Evolutionary conservation across 1,284 basidiomycete genomes (phyloP).

Genomic region (Quambalaria eucalypti): DNA sequence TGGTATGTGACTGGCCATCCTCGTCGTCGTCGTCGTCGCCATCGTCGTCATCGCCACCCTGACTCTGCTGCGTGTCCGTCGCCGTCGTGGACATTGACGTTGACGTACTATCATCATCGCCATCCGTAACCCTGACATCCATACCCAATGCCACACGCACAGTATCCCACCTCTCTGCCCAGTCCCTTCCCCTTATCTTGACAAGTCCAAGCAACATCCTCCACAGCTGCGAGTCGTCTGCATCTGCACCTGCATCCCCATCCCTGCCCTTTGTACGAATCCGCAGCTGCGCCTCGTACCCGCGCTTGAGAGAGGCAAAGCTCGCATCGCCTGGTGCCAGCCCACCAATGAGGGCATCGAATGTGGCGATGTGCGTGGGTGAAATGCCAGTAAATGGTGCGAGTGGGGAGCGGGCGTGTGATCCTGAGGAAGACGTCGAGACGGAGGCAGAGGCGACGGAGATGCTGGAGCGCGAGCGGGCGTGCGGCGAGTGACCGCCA

Average conservation of each 20-base stretch:
- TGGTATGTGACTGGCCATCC: too few relatives aligned
- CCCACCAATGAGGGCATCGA: conserved; percentile 25
- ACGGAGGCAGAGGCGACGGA: too few relatives aligned
- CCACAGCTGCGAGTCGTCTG: conserved; percentile 31
- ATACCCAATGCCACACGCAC: conserved; percentile 37
- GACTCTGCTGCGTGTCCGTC: neutral
- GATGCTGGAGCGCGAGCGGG: too few relatives aligned
- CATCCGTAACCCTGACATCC: too few relatives aligned
- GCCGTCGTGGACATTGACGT: conserved; percentile 3
- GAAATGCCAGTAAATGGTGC: too few relatives aligned
- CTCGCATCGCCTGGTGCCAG: conserved; percentile 22
- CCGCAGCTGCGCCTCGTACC: conserved; percentile 20
- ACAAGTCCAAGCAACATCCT: conserved; percentile 36
- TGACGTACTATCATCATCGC: conserved; percentile 10
- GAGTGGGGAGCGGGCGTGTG: too few relatives aligned
- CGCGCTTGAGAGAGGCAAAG: conserved; percentile 35
- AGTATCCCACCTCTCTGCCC: conserved; percentile 41
- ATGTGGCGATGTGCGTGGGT: conserved; percentile 37
- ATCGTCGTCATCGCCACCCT: too few relatives aligned
- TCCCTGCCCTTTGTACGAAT: neutral
- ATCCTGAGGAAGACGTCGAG: too few relatives aligned
- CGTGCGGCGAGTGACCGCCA: too few relatives aligned
- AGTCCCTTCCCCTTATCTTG: conserved; percentile 33
- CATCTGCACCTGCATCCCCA: too few relatives aligned
- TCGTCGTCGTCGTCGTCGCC: too few relatives aligned